phyloP scores from a whole-genome alignment of 1,284 basidiomycete genomes.

The Ustilago crameri region DNA sequence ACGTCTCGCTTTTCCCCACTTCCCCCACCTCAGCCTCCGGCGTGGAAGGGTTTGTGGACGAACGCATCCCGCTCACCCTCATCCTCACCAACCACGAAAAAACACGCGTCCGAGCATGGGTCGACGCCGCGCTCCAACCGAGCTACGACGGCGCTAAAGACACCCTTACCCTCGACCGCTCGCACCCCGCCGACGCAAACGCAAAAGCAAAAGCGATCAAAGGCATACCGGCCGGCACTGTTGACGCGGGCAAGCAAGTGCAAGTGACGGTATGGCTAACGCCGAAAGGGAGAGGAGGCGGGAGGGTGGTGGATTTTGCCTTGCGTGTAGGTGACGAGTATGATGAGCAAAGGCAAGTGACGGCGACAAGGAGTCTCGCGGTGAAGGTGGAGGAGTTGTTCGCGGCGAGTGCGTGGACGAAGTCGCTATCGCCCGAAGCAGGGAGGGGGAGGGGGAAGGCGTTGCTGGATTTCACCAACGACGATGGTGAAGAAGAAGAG shows the following conservation, averaged over 20 bases:
- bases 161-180: no score
- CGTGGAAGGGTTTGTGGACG: constrained; percentile 27
- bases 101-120: background rate
- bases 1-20: constrained; percentile 11
- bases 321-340: no score
- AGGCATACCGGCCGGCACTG: background rate
- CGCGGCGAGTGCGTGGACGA: constrained; percentile 4
- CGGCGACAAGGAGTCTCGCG: constrained; percentile 2
- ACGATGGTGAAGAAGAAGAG: constrained; percentile 1
- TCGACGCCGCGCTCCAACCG: constrained; percentile 30
- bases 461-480: constrained; percentile 16
- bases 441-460: constrained; percentile 4
- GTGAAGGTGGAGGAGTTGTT: constrained; percentile 10
- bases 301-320: constrained; percentile 17
- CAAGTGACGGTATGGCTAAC: constrained; percentile 17
- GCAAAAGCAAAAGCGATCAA: background rate
- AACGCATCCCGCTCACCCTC: constrained; percentile 20
- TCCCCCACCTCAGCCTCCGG: background rate
- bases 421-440: background rate
- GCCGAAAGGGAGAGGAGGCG: constrained; percentile 6
- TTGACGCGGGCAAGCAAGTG: constrained; percentile 3
- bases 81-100: constrained; percentile 25
- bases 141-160: constrained; percentile 35
- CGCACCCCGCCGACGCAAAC: no score
- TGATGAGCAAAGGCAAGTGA: no score